Evolutionary conservation across 495 filamentous ascomycete genomes (phyloP).

Genomic region (Filosporella fistucella): DNA sequence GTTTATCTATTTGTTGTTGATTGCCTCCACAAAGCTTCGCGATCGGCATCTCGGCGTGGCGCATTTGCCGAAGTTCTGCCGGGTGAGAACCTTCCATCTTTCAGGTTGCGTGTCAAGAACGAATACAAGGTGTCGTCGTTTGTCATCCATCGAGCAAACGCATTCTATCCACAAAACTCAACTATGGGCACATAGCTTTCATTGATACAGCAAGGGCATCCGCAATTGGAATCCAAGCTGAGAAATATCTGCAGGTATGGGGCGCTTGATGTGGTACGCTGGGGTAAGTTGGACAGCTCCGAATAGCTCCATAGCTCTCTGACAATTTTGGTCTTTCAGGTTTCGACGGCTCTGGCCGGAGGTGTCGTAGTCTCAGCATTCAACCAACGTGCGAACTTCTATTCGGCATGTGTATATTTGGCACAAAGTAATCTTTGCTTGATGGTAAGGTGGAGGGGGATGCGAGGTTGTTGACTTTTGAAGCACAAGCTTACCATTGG

Average conservation of each 20-base stretch:
- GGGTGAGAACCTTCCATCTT: no score
- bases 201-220: conserved; percentile 2
- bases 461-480: no score
- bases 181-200: conserved; percentile 13
- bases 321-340: conserved; percentile 15
- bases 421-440: conserved; percentile 92
- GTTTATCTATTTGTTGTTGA: no score
- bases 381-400: conserved; percentile 94
- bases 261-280: conserved; percentile 38
- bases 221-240: background rate
- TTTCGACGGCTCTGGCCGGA: conserved; percentile 71
- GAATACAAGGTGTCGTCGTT: no score
- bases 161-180: no score
- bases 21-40: no score
- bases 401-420: conserved; percentile 92
- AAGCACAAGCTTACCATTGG: conserved; percentile 9
- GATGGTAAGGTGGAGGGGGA: conserved; percentile 47
- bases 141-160: no score
- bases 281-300: conserved; percentile 38
- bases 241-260: conserved; percentile 14
- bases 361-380: conserved; percentile 85
- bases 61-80: no score
- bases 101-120: no score
- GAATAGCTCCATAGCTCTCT: background rate
- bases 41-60: no score